phyloP scores from a whole-genome alignment of 129 eudicot genomes.

The Centrapalus pauciflorus region DNA sequence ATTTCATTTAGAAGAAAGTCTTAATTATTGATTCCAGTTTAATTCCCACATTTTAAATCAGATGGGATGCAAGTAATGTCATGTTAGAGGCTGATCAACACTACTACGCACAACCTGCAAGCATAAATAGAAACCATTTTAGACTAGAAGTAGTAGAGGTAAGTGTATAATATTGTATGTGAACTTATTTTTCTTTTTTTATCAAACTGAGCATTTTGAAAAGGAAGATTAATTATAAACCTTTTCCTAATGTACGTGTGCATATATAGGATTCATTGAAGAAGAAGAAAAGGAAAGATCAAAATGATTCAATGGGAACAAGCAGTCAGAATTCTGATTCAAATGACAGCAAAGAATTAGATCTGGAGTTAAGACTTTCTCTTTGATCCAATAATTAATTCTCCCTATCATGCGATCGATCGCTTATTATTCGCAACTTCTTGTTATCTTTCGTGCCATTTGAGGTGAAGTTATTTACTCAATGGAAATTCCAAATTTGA shows the following conservation, averaged over 20 bases:
- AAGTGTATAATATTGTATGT: background rate
- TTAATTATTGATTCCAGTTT: background rate
- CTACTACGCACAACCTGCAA: constrained; percentile 45
- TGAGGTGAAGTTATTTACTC: background rate
- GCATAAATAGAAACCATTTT: constrained; percentile 45
- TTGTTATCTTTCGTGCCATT: background rate
- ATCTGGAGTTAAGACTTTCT: constrained; percentile 76
- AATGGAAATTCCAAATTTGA: background rate
- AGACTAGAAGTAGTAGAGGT: constrained; percentile 50
- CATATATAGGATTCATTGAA: constrained; percentile 28
- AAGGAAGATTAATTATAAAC: background rate
- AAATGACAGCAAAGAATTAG: constrained; percentile 62
- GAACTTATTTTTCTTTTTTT: background rate
- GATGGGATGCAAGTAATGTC: constrained; percentile 48
- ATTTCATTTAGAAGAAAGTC: background rate
- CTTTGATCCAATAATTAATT: constrained; percentile 17
- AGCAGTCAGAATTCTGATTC: constrained; percentile 54
- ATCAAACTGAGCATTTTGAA: background rate
- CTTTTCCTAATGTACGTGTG: background rate
- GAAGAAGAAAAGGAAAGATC: constrained; percentile 39
- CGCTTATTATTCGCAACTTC: background rate
- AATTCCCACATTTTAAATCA: constrained; percentile 11
- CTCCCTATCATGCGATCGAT: background rate
- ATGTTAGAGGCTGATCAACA: constrained; percentile 39
- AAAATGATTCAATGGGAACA: constrained; percentile 42